A percentile compares a stretch with the other conserved stretches of the same genome.
Conservation (phyloP, 345 rosid species). For the Gossypium sturtianum region DNA sequence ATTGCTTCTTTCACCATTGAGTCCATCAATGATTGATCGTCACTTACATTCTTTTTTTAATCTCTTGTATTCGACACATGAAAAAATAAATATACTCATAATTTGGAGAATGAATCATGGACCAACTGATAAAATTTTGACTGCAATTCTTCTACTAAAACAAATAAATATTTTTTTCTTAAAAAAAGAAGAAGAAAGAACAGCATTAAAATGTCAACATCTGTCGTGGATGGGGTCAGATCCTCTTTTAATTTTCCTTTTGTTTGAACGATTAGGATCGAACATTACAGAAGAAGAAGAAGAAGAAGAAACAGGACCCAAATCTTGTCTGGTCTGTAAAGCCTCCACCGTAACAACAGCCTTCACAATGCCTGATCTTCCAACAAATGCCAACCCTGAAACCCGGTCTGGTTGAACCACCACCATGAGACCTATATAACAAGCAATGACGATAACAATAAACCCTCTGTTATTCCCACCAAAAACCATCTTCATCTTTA, state of each 20-base stretch:
- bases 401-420: constrained; percentile 34
- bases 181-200: not conserved
- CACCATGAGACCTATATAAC: constrained; percentile 21
- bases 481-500: constrained; percentile 34
- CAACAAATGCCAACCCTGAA: constrained; percentile 33
- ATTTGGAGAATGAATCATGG: no score
- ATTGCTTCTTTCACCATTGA: no score
- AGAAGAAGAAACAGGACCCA: constrained; percentile 42
- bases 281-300: constrained; percentile 21
- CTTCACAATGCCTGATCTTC: constrained; percentile 31
- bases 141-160: constrained; percentile 2
- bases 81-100: no score
- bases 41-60: no score
- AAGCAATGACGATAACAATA: constrained; percentile 16
- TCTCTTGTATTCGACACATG: no score
- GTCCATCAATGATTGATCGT: no score
- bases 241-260: constrained; percentile 60
- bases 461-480: constrained; percentile 18
- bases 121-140: no score
- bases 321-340: constrained; percentile 19
- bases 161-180: constrained; percentile 7
- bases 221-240: constrained; percentile 89
- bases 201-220: constrained; percentile 26
- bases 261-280: constrained; percentile 59
- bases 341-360: constrained; percentile 25